Base-by-base conservation (phyloP, 345 rosid genomes). In the Sisymbrium altissimum region DNA sequence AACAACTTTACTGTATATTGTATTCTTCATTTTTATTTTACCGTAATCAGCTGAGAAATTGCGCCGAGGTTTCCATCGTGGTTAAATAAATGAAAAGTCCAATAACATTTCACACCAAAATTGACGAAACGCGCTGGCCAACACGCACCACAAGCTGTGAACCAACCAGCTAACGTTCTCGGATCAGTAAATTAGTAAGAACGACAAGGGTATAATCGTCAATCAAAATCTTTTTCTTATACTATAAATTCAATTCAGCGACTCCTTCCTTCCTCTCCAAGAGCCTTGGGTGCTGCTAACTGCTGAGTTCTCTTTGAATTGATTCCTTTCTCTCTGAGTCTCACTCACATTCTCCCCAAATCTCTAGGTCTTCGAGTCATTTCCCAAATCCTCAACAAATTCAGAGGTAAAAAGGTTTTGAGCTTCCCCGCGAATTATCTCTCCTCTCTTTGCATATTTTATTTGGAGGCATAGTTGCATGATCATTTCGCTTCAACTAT, bases 81-180 rank as follows among this genome's bases (percentile, higher is more conserved):
- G 53, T 48, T n/a, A 4, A 30, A 30, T 4, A 30, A 30, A 4
- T 4, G n/a, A 30, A 18, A 46, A 10, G 23, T 18, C 14, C 9
- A 19, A 30, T 19, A 59, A 44, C 18, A 10, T 41, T 19, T 44
- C 7, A 70, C 65, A 14, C 74, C 48, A 13, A 59, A 21, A 35
- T 35, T 58, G 66, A 58, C 56, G 6, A 56, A 49, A 58, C 55
- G 43, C 32, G 44, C 15, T 23, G 23, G 23, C 60, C 57, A 66
- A 48, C 14, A 56, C 45, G 70, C 59, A 52, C 7, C 10, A 40
- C 33, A 55, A 57, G 64, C 73, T 44, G 64, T 67, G 25, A 23
- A 68, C 61, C 52, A 52, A 40, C 71, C 71, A 53, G 39, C 18
- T 29, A 41, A 15, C 46, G 12, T 1, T 19, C 27, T 33, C 36